These are phyloP conservation scores for Ichthyophthirius multifiliis DNA, from an alignment of 169 alveolate genomes.

Conservation along the genomic window DNA sequence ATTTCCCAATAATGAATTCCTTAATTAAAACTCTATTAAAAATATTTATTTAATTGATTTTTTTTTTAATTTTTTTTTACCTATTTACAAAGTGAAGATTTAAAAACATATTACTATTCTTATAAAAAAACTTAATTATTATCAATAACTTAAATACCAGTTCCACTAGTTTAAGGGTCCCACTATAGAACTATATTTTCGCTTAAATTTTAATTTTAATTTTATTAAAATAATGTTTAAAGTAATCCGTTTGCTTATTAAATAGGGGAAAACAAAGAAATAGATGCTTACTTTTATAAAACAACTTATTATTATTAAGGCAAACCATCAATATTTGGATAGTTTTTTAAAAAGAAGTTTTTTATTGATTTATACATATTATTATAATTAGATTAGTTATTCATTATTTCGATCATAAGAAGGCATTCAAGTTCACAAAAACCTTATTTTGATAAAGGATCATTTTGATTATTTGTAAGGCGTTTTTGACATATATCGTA, in stretches of 20 bases:
- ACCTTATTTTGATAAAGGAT: background rate
- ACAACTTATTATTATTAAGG: background rate
- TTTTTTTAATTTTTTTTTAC: background rate
- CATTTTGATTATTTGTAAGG: background rate
- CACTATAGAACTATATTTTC: background rate
- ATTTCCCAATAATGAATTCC: slow-evolving; percentile 46
- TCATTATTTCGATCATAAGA: background rate
- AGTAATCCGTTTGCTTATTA: background rate
- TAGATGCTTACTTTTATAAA: background rate
- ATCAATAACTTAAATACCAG: background rate
- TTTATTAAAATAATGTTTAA: background rate
- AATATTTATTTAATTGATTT: background rate
- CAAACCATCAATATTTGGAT: background rate
- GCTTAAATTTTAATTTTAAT: background rate
- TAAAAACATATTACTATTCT: background rate
- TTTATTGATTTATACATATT: background rate
- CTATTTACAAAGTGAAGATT: background rate
- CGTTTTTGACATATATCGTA: background rate
- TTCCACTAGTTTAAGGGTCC: background rate
- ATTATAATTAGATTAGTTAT: background rate
- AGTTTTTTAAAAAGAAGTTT: background rate
- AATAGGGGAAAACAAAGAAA: background rate
- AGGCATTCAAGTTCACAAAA: background rate
- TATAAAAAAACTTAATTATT: background rate
- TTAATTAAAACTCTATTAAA: background rate